Conservation (phyloP, 345 rosid genomes). For the Iberis pinnata region DNA sequence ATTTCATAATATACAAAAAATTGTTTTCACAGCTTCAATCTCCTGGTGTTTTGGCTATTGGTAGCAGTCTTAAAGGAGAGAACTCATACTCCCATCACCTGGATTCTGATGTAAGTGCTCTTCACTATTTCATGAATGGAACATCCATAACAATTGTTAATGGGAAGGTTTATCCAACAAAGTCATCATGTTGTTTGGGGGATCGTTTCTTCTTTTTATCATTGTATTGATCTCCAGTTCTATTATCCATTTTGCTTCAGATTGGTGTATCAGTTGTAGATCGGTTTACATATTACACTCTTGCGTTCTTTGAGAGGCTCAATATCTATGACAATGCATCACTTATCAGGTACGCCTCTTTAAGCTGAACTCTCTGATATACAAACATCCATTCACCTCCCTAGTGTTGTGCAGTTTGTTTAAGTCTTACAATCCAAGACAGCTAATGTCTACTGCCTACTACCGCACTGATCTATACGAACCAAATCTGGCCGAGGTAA, state of each 20-base stretch:
- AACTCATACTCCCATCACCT: conserved; percentile 98
- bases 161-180: background rate
- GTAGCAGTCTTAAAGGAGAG: conserved; percentile 96
- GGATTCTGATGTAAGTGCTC: conserved; percentile 77
- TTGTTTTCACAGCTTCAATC: conserved; percentile 63
- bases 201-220: conserved; percentile 8
- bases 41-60: conserved; percentile 91
- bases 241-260: conserved; percentile 32
- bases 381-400: background rate
- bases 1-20: background rate
- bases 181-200: conserved; percentile 8
- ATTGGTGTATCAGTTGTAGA: conserved; percentile 97
- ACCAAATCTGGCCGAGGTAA: conserved; percentile 52
- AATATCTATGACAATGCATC: conserved; percentile 86
- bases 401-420: conserved; percentile 74
- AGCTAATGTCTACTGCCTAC: conserved; percentile 83
- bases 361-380: conserved; percentile 15
- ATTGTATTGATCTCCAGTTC: background rate
- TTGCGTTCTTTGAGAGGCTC: conserved; percentile 87
- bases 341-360: conserved; percentile 60
- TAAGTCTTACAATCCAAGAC: conserved; percentile 61
- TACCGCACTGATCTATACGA: conserved; percentile 74
- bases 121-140: conserved; percentile 5
- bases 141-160: background rate
- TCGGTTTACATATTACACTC: conserved; percentile 87